A percentile compares a stretch with the other conserved stretches of the same genome.
These are phyloP conservation scores for Osmanthus fragrans DNA, from an alignment of 257 asterid species.

Conservation along the genomic window DNA sequence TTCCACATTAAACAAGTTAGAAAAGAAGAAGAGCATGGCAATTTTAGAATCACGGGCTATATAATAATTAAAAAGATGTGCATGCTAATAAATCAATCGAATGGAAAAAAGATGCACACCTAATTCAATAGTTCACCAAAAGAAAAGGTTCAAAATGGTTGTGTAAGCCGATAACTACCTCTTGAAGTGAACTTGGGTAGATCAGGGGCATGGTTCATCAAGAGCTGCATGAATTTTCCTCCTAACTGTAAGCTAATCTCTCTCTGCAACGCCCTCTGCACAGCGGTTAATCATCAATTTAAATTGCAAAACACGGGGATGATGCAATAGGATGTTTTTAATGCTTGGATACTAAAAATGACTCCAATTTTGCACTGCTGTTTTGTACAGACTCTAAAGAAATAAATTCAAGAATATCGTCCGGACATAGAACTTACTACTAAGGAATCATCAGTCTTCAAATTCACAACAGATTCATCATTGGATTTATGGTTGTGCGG, in stretches of 20 bases:
- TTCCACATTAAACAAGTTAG: slow-evolving; percentile 2
- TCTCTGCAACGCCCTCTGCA: slow-evolving; percentile 68
- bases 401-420: slow-evolving; percentile 16
- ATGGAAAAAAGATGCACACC: slow-evolving; percentile 13
- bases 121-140: neutral
- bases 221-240: slow-evolving; percentile 76
- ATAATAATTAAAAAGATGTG: neutral
- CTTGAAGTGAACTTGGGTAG: slow-evolving; percentile 73
- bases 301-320: slow-evolving; percentile 18
- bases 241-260: slow-evolving; percentile 68
- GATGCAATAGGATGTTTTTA: neutral
- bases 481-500: slow-evolving; percentile 43
- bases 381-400: slow-evolving; percentile 5
- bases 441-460: slow-evolving; percentile 58
- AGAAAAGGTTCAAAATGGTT: slow-evolving; percentile 5
- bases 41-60: neutral
- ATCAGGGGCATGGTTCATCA: slow-evolving; percentile 66
- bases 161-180: slow-evolving; percentile 47
- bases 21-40: neutral
- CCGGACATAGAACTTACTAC: slow-evolving; percentile 46
- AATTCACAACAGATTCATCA: slow-evolving; percentile 43
- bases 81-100: slow-evolving; percentile 11
- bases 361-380: slow-evolving; percentile 5
- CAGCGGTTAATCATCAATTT: slow-evolving; percentile 20
- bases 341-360: neutral